A percentile compares a stretch with the other conserved stretches of the same genome.
These are phyloP conservation scores for Gossypium thurberi DNA, from an alignment of 345 rosid genomes.

Conservation along the genomic window DNA sequence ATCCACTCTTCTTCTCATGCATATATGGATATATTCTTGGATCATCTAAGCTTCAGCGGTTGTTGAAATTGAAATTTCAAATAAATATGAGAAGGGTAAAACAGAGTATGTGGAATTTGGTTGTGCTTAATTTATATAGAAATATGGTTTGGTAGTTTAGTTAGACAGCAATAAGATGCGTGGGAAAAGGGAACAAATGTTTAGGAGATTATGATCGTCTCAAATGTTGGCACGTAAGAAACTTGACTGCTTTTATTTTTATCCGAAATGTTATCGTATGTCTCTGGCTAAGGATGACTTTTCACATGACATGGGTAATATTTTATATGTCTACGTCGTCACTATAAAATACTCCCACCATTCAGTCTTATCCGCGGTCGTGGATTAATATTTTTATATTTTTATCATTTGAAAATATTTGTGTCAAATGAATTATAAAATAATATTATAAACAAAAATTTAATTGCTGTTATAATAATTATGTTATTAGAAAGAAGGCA, in stretches of 20 bases:
- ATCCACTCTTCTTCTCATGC: neutral
- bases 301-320: neutral
- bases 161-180: neutral
- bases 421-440: no score
- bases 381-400: no score
- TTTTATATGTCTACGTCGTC: no score
- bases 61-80: neutral
- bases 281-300: neutral
- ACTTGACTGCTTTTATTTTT: neutral
- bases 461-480: no score
- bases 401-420: no score
- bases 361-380: no score
- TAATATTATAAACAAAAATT: no score
- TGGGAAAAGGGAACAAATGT: neutral
- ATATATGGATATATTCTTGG: neutral
- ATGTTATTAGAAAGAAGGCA: no score
- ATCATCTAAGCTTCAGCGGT: neutral
- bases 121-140: neutral
- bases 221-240: neutral
- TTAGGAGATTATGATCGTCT: neutral
- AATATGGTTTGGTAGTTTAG: neutral
- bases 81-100: neutral
- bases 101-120: neutral
- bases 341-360: no score
- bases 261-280: neutral